A percentile compares a stretch with the other conserved stretches of the same genome.
Evolutionary conservation across 2,329 filamentous ascomycete species (phyloP).

Genomic region (Fusarium camptoceras): DNA sequence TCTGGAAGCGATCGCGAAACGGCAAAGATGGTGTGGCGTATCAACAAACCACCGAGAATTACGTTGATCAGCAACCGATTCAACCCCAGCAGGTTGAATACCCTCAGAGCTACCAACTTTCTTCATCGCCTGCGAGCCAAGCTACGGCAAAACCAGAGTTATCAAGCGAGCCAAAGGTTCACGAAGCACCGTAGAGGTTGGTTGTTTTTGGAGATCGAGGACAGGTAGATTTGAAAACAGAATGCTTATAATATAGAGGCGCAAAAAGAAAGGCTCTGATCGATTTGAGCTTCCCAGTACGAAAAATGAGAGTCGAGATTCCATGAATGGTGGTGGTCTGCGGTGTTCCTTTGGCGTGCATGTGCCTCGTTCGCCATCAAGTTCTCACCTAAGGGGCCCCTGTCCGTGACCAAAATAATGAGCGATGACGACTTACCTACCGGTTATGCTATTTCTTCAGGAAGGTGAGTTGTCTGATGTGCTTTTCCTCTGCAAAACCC

Average conservation of each 20-base stretch:
- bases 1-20: slow-evolving; percentile 10
- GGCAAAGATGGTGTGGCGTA: neutral
- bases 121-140: neutral
- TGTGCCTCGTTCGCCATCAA: neutral
- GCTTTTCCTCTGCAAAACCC: neutral
- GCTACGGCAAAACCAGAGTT: neutral
- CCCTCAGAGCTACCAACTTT: neutral
- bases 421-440: neutral
- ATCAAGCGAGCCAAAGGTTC: neutral
- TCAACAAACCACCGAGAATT: neutral
- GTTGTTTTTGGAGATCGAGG: neutral
- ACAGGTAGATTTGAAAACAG: neutral
- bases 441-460: neutral
- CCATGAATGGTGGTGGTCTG: neutral
- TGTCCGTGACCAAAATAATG: neutral
- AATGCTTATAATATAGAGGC: neutral
- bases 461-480: neutral
- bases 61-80: neutral
- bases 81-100: neutral
- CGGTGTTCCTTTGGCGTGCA: neutral
- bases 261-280: neutral
- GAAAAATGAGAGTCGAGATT: neutral
- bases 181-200: slow-evolving; percentile 2
- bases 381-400: neutral
- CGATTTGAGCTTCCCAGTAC: too few species aligned